phyloP scores from a whole-genome alignment of 768 basidiomycete genomes.

The Termitomyces sp. region DNA sequence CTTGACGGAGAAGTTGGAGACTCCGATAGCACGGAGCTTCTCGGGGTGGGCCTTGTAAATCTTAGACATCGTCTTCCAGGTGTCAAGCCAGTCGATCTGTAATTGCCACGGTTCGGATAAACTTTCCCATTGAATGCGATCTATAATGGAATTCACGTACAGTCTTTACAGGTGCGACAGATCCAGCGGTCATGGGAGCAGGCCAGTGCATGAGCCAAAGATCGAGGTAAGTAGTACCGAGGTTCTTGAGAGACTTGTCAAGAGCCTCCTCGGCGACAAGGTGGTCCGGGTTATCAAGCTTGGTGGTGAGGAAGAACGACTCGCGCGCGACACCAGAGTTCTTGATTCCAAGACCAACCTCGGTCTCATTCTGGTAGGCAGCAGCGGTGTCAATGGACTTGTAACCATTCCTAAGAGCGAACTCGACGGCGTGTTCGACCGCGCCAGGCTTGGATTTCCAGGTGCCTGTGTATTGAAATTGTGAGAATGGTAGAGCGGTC shows the following conservation, averaged over 20 bases:
- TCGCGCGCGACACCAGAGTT: slow-evolving; percentile 65
- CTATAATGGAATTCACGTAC: slow-evolving; percentile 13
- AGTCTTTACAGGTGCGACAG: slow-evolving; percentile 42
- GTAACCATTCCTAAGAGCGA: slow-evolving; percentile 72
- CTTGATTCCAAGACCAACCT: slow-evolving; percentile 79
- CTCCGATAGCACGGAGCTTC: slow-evolving; percentile 75
- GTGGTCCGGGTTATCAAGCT: slow-evolving; percentile 63
- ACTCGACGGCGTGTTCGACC: slow-evolving; percentile 69
- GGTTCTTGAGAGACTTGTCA: slow-evolving; percentile 56
- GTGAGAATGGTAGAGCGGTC: background rate
- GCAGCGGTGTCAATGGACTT: slow-evolving; percentile 66
- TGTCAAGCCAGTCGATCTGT: slow-evolving; percentile 59
- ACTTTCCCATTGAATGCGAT: background rate
- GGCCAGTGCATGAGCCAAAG: slow-evolving; percentile 87
- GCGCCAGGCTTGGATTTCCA: slow-evolving; percentile 71
- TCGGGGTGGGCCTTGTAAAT: slow-evolving; percentile 58
- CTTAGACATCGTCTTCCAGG: slow-evolving; percentile 76
- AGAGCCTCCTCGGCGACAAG: slow-evolving; percentile 54
- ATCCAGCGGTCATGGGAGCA: slow-evolving; percentile 57
- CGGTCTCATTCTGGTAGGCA: slow-evolving; percentile 68
- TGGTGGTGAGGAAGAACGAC: slow-evolving; percentile 78
- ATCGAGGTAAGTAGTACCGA: slow-evolving; percentile 75
- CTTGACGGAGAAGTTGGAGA: slow-evolving; percentile 66
- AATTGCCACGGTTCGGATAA: background rate
- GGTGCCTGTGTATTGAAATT: slow-evolving; percentile 40